Base-by-base conservation (phyloP, 768 basidiomycete species). In the Fomitopsis serialis region DNA sequence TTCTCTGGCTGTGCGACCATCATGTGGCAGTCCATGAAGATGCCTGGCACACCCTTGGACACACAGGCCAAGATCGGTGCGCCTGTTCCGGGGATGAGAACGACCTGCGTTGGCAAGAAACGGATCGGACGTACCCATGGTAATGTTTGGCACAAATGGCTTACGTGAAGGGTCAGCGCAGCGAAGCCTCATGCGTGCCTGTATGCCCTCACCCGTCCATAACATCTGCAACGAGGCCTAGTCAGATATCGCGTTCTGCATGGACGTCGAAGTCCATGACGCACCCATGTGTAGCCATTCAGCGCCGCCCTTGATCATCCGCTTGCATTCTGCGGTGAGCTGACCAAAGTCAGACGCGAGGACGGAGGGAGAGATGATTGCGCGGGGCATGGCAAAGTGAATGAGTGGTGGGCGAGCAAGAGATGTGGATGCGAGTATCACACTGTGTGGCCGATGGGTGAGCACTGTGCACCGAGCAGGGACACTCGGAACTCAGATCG, bases 1-100 rank as follows among this genome's bases (percentile, higher is more conserved):
- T 87, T 86, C 65, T 89, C 91, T 10, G 97, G 97, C 46, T 98
- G 75, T 0, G 93, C 69, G 19, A 99, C 97, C 97, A 99, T 99
- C 97, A 98, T 98, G 72, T 99, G 97, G 70, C 95, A 98, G 71
- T 99, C 97, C 96, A 99, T 98, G 75, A 94, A 98, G 61, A 98
- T 97, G 50, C 82, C 91, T 2, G 96, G 95, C 21, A 98, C 81
- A 34, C 84, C 81, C 69, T 93, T 93, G 50, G 80, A 76, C 21
- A 99, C 85, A 60, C 86, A 90, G 27, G 88, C 77, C 29, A 98
- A 80, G 46, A 98, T 80, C 7, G 96, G 95, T 32, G 91, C 85
- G 54, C 95, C 92, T 93, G 66, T 34, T 58, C 19, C 11, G 48
- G 25, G 49, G 32, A 43, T 55, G 22, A 53, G 52, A 2, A 27